phyloP scores from a whole-genome alignment of 139 green algal species.

The Picochlorum costavermella region DNA sequence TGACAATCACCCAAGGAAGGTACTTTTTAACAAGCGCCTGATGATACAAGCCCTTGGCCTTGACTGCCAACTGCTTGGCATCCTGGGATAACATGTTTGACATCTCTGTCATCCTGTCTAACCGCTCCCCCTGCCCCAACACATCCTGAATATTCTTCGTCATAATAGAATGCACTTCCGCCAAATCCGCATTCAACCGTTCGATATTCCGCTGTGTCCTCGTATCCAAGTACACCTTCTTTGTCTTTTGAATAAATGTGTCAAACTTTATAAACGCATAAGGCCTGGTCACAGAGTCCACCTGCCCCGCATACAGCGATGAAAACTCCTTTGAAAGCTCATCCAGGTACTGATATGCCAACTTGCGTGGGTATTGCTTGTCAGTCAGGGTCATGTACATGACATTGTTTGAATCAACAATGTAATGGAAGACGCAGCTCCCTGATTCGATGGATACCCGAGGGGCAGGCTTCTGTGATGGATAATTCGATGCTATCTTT shows the following conservation, averaged over 20 bases:
- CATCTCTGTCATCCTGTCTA: conserved; percentile 87
- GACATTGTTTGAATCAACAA: conserved; percentile 71
- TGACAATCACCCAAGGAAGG: conserved; percentile 70
- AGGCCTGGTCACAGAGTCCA: conserved; percentile 81
- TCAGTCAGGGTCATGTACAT: conserved; percentile 90
- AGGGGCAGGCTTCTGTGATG: conserved; percentile 13
- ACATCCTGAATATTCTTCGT: conserved; percentile 98
- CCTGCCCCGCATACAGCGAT: conserved; percentile 71
- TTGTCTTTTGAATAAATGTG: conserved; percentile 99
- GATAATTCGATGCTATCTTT: conserved; percentile 24
- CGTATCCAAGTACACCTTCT: conserved; percentile 95
- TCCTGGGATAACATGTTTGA: conserved; percentile 69
- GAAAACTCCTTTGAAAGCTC: conserved; percentile 91
- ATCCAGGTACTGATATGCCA: conserved; percentile 98
- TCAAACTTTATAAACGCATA: conserved; percentile 99
- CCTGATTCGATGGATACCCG: conserved; percentile 75
- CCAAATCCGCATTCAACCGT: conserved; percentile 80
- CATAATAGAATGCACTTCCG: conserved; percentile 95
- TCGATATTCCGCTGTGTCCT: conserved; percentile 95
- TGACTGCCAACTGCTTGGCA: conserved; percentile 72
- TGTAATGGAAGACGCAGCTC: conserved; percentile 74
- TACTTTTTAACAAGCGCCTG: conserved; percentile 92
- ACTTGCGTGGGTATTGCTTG: conserved; percentile 86
- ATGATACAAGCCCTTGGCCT: conserved; percentile 79
- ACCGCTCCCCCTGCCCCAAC: conserved; percentile 86